Base-by-base conservation (phyloP, 2,329 filamentous ascomycete species). In the Sclerotinia borealis region DNA sequence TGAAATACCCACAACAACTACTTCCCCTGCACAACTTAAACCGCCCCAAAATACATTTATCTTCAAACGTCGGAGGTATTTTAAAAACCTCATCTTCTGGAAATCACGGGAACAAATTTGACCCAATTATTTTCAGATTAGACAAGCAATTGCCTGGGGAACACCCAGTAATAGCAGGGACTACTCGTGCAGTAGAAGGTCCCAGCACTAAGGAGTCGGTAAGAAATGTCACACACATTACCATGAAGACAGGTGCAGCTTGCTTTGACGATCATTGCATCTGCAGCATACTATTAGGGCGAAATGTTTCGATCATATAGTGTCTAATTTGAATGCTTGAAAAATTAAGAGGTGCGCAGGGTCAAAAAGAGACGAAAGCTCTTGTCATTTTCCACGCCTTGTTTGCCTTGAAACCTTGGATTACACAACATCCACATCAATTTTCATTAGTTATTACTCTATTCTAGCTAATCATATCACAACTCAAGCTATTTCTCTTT, bases 231-330 rank as follows among this genome's bases (percentile, higher is more conserved):
- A 62, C 41, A 37, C 50, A 34, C 59, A 41, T 41, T 47, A 34
- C 27, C 39, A 47, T 37, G 41, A 15, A 39, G 37, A 55, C 29
- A 39, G 29, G 34, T 56, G 50, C 37, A 62, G 22, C 50, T 39
- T 62, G 50, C 60, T 43, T 52, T 56, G 49, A 62, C 51, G 60
- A 62, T 56, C 60, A 56, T 47, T 48, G 60, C 60, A 56, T 62
- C 41, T 48, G 50, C 34, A 45, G 60, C 36, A 39, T 19, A 39
- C 5, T n/a, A 10, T 13, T 10, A 25, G 43, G 43, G 34, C 2
- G 19, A 13, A 54, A 29, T 55, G 10, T 29, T 55, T 55, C 22
- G 22, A 25, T n/a, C 51, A 41, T 6, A 54, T 34, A 15, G 19
- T 34, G 8, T 15, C 22, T 51, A 29, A 15, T 15, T 15, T 34